These are phyloP conservation scores for Cyclotella baltica DNA, from an alignment of 108 stramenopile species.

Conservation along the genomic window DNA sequence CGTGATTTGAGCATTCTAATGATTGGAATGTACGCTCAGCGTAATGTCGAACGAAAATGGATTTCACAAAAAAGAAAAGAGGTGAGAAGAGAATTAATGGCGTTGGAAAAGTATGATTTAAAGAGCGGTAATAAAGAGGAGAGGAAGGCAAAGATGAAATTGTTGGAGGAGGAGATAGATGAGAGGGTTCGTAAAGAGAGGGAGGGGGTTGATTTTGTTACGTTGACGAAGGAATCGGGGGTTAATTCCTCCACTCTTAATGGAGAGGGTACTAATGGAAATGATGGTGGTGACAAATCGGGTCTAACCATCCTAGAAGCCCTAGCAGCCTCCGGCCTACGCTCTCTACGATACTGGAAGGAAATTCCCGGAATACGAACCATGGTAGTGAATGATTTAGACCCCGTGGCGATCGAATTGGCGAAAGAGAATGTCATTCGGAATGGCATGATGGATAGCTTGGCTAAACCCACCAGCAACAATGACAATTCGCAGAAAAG, in stretches of 20 bases:
- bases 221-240: constrained; percentile 13
- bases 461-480: constrained; percentile 6
- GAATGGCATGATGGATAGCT: constrained; percentile 19
- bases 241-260: background rate
- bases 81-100: constrained; percentile 32
- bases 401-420: constrained; percentile 58
- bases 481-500: constrained; percentile 17
- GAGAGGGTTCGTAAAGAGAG: constrained; percentile 23
- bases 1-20: constrained; percentile 93
- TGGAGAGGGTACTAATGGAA: background rate
- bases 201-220: constrained; percentile 32
- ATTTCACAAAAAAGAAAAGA: constrained; percentile 62
- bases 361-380: constrained; percentile 92
- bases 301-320: constrained; percentile 96
- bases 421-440: constrained; percentile 73
- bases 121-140: constrained; percentile 40
- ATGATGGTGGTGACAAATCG: background rate
- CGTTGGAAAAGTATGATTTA: constrained; percentile 6
- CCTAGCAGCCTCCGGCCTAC: constrained; percentile 96
- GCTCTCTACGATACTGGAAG: constrained; percentile 96
- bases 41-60: constrained; percentile 70
- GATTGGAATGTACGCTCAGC: constrained; percentile 87
- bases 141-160: constrained; percentile 4
- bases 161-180: constrained; percentile 36
- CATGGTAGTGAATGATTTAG: constrained; percentile 89